Percentiles rank a stretch among this genome's conserved stretches.
These are phyloP conservation scores for Ophiocordyceps camponoti-saundersi DNA, from an alignment of 2,329 filamentous ascomycete species.

Conservation along the genomic window DNA sequence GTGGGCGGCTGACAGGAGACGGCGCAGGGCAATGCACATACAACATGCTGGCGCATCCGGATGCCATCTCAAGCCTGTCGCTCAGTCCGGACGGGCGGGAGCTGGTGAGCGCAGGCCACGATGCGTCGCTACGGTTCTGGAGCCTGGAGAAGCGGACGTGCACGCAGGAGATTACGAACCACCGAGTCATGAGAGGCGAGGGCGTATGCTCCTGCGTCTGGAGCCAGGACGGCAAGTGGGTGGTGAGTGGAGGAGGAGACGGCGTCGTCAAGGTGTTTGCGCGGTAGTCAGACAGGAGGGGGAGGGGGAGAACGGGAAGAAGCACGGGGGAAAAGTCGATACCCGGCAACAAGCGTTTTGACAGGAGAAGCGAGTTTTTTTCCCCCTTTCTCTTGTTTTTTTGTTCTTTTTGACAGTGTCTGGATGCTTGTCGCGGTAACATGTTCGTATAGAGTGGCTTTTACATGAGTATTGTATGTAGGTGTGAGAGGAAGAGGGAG, in stretches of 20 bases:
- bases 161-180: constrained; percentile 85
- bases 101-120: constrained; percentile 88
- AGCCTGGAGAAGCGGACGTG: constrained; percentile 88
- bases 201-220: constrained; percentile 89
- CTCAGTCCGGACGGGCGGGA: constrained; percentile 87
- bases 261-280: constrained; percentile 89
- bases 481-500: not conserved
- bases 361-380: no score
- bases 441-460: not conserved
- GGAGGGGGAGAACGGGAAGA: not conserved
- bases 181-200: constrained; percentile 88
- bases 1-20: not conserved
- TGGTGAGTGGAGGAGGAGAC: constrained; percentile 87
- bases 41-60: constrained; percentile 92
- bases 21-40: constrained; percentile 92
- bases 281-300: constrained; percentile 20
- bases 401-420: not conserved
- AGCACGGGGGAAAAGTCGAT: not conserved
- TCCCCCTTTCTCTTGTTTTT: no score
- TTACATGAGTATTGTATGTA: not conserved
- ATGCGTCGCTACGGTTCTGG: constrained; percentile 93
- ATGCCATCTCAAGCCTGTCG: constrained; percentile 79
- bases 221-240: constrained; percentile 89
- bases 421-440: not conserved
- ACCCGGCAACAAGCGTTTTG: not conserved